Evolutionary conservation across 2,329 filamentous ascomycete species (phyloP).

Genomic region (Diaporthe amygdali): DNA sequence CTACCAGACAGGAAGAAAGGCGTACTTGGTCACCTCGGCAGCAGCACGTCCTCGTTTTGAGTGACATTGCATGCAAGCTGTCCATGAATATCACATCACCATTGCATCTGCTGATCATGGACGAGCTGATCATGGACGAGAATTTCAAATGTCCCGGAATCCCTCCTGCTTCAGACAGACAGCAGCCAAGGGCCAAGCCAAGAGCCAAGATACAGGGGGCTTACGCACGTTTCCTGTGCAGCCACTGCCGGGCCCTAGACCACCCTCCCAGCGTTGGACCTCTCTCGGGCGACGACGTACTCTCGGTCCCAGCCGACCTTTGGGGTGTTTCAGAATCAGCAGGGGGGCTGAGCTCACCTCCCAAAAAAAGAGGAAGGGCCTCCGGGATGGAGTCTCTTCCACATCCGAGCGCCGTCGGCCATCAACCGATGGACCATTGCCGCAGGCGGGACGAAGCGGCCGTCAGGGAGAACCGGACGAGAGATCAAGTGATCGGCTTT

Average conservation of each 20-base stretch:
- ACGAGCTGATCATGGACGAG: neutral
- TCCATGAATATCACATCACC: neutral
- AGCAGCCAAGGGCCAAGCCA: neutral
- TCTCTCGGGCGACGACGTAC: neutral
- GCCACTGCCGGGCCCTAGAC: neutral
- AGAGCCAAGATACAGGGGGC: neutral
- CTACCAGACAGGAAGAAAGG: neutral
- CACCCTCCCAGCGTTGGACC: neutral
- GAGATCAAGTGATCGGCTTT: neutral
- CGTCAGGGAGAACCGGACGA: neutral
- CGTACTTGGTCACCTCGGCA: neutral
- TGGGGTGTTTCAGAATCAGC: neutral
- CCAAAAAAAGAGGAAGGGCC: neutral
- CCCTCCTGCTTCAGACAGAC: neutral
- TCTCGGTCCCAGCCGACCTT: slow-evolving; percentile 2
- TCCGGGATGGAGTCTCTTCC: neutral
- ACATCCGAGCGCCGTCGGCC: neutral
- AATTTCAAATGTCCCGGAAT: neutral
- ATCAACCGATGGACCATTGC: neutral
- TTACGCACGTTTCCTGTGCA: neutral
- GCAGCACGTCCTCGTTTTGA: neutral
- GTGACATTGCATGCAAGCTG: neutral
- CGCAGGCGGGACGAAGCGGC: neutral
- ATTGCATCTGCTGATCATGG: neutral
- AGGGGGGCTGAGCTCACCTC: neutral